Percentiles rank a stretch among this genome's conserved stretches.
Conservation (phyloP, 306 rosid species). For the Rubus parviflorus region DNA sequence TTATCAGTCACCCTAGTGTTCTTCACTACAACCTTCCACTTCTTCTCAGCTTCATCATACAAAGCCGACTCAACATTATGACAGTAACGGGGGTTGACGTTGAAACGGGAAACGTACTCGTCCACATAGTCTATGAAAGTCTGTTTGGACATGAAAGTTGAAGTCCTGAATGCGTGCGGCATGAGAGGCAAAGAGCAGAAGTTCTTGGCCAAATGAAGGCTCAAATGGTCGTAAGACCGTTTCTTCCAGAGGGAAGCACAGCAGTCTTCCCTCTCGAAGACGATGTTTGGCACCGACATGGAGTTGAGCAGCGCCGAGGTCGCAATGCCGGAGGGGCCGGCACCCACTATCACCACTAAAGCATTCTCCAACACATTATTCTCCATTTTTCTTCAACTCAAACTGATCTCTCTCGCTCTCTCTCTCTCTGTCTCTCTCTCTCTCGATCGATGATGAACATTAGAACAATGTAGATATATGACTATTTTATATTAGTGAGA, state of each 20-base stretch:
- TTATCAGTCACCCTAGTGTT: neutral
- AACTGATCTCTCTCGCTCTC: neutral
- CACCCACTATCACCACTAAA: slow-evolving; percentile 39
- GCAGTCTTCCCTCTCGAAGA: slow-evolving; percentile 52
- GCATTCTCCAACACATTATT: neutral
- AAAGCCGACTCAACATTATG: slow-evolving; percentile 27
- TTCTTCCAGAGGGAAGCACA: slow-evolving; percentile 54
- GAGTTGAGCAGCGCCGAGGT: slow-evolving; percentile 36
- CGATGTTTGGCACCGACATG: slow-evolving; percentile 30
- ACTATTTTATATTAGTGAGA: neutral
- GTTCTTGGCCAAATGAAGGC: slow-evolving; percentile 45
- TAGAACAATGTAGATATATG: neutral
- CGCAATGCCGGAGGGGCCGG: slow-evolving; percentile 54
- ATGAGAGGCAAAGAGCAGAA: slow-evolving; percentile 37
- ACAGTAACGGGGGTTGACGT: slow-evolving; percentile 32
- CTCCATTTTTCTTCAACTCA: neutral
- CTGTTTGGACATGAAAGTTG: slow-evolving; percentile 34
- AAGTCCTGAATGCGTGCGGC: slow-evolving; percentile 24
- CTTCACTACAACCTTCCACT: slow-evolving; percentile 36
- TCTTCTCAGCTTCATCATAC: slow-evolving; percentile 7
- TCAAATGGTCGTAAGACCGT: slow-evolving; percentile 40
- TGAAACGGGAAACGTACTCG: slow-evolving; percentile 27
- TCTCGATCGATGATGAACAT: neutral
- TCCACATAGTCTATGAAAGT: slow-evolving; percentile 36
- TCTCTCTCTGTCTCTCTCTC: too few relatives aligned